Base-by-base conservation (phyloP, 768 basidiomycete genomes). In the Boletus tylopilopsis region DNA sequence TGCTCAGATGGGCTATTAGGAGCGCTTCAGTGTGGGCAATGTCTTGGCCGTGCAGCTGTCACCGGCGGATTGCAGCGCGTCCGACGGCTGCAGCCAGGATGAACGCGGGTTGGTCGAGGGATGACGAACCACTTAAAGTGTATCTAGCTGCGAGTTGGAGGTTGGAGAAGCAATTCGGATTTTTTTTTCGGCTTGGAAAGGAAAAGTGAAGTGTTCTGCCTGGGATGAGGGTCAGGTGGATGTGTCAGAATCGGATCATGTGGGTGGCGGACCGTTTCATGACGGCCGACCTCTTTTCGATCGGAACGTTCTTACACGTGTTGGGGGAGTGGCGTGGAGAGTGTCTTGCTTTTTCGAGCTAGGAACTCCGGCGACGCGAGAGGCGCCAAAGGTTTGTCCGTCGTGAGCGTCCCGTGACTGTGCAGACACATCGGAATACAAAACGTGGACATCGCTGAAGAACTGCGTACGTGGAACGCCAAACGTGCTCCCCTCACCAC, bases 211-310 rank as follows among this genome's bases (percentile, higher is more conserved):
- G 68, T 92, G 87, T 51, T 94, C 90, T 5, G 90, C 90, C 86
- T 90, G 51, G 7, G 52, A 30, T 53, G 24, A n/a, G 15, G 10
- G 21, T 61, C n/a, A 55, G 39, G 37, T 24, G 35, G 56, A 99
- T 93, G 19, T 81, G 79, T 67, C 88, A n/a, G n/a, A n/a, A n/a
- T n/a, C n/a, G n/a, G n/a, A n/a, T 90, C 87, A 97, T 95, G n/a
- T n/a, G n/a, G 4, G 91, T 90, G 6, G 81, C 83, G 23, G 81
- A 81, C 96, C 95, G 98, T 73, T 95, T 96, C n/a, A n/a, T n/a
- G n/a, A n/a, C n/a, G n/a, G 55, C 89, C 82, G 2, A 95, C 87
- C 66, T 97, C 95, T 63, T 93, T 85, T 42, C 95, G 84, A 57
- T 96, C 92, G 1, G 97, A 72, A 37, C 89, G 85, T 53, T 96